Base-by-base conservation (phyloP, 1,284 basidiomycete genomes). In the Lignosus rhinocerotis region DNA sequence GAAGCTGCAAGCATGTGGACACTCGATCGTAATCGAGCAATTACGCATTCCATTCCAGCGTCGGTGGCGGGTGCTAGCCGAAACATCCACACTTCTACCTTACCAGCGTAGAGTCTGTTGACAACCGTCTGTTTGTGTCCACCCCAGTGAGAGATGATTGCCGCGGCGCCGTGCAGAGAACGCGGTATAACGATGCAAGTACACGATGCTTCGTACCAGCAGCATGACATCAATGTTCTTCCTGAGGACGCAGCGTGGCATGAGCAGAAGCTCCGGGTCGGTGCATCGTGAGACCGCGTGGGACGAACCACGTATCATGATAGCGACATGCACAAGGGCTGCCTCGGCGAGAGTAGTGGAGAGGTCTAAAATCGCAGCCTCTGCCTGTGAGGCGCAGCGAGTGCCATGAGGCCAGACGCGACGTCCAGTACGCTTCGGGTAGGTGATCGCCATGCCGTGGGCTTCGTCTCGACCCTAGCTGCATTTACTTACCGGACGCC, bases 41-140 rank as follows among this genome's bases (percentile, higher is more conserved):
- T 12, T 12, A 43, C 6, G 19, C 21, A 30, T 30, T 25, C 43
- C 21, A 11, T 45, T 30, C 21, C 21, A 14, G 8, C 11, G 11
- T 11, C 39, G 52, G 59, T 61, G 59, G 59, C 59, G 49, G 43
- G 21, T 12, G 11, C 43, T 45, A 45, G 43, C 39, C 39, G 6
- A n/a, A 42, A 42, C 8, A 38, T 11, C 36, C 16, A 38, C 11
- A 38, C 36, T n/a, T n/a, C n/a, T n/a, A n/a, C n/a, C n/a, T n/a
- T n/a, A n/a, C n/a, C n/a, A n/a, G n/a, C n/a, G n/a, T n/a, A n/a
- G n/a, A 10, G 16, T 6, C 36, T 38, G 11, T 38, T 38, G 36
- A 38, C 36, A 38, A 38, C 36, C 11, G 2, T 16, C 36, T 6
- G 36, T 2, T 25, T 25, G 25, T 25, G 25, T 25, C 25, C 25